Evolutionary conservation across 768 basidiomycete species (phyloP).

Genomic region (Clavulina sp.): DNA sequence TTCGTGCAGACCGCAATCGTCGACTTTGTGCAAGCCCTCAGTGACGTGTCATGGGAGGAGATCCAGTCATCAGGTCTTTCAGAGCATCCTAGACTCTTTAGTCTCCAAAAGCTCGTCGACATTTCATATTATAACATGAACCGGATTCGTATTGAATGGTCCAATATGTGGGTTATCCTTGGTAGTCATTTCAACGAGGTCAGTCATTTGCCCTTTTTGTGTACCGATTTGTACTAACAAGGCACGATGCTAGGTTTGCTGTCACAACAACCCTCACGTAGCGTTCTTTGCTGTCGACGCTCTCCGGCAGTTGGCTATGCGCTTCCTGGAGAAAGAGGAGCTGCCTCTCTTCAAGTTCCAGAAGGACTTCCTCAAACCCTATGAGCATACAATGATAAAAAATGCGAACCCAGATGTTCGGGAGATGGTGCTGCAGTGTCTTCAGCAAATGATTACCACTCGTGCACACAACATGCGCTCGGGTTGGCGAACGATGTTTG

Average conservation of each 20-base stretch:
- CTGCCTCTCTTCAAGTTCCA: conserved; percentile 97
- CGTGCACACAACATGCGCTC: conserved; percentile 89
- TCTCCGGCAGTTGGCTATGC: conserved; percentile 90
- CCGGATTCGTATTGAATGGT: conserved; percentile 96
- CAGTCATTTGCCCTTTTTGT: conserved; percentile 11
- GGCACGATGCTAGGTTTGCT: conserved; percentile 59
- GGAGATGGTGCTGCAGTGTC: conserved; percentile 94
- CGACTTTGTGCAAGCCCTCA: conserved; percentile 89
- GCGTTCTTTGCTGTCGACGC: conserved; percentile 95
- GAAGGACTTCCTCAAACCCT: conserved; percentile 95
- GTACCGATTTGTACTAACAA: background rate
- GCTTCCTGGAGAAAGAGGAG: conserved; percentile 97
- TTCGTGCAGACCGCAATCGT: conserved; percentile 80
- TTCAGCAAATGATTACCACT: conserved; percentile 97
- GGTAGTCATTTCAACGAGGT: conserved; percentile 99
- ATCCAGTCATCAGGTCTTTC: conserved; percentile 94
- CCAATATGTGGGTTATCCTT: conserved; percentile 90
- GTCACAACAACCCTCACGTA: conserved; percentile 93
- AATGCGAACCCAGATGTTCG: conserved; percentile 91
- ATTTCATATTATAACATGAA: conserved; percentile 99
- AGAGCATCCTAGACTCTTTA: conserved; percentile 87
- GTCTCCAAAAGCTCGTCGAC: conserved; percentile 93
- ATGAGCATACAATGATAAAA: conserved; percentile 94
- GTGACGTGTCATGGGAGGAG: conserved; percentile 98
- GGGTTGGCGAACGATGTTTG: conserved; percentile 99